phyloP scores from a whole-genome alignment of 2,329 filamentous ascomycete genomes.

The Emmonsia crescens region DNA sequence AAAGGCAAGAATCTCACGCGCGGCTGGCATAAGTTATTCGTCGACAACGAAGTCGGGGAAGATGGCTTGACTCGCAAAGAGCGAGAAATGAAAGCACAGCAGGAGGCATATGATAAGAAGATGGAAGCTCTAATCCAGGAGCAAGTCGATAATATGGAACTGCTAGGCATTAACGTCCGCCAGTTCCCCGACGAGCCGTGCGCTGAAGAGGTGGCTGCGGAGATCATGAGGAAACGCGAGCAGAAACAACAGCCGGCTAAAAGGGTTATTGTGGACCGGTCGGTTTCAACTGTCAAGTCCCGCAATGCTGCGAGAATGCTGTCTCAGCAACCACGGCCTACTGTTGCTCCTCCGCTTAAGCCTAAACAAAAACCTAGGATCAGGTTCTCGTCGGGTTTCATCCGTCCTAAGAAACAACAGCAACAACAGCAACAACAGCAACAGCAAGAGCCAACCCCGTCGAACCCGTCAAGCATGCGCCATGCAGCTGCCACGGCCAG shows the following conservation, averaged over 20 bases:
- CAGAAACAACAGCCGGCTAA: slow-evolving; percentile 19
- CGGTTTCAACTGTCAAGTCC: slow-evolving; percentile 30
- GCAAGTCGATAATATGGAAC: slow-evolving; percentile 53
- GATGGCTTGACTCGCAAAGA: slow-evolving; percentile 54
- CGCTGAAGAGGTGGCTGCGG: slow-evolving; percentile 28
- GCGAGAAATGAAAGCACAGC: slow-evolving; percentile 58
- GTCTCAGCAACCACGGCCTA: slow-evolving; percentile 20
- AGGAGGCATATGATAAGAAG: slow-evolving; percentile 50
- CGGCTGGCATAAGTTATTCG: slow-evolving; percentile 42
- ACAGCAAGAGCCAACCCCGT: slow-evolving; percentile 25
- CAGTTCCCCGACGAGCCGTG: slow-evolving; percentile 25
- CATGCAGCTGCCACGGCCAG: slow-evolving; percentile 53
- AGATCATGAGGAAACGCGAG: slow-evolving; percentile 18
- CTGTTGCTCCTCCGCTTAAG: slow-evolving; percentile 22
- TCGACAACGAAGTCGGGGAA: slow-evolving; percentile 35
- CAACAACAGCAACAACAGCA: slow-evolving; percentile 9
- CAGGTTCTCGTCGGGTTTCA: slow-evolving; percentile 24
- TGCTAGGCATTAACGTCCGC: slow-evolving; percentile 48
- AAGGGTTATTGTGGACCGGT: slow-evolving; percentile 16
- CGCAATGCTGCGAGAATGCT: slow-evolving; percentile 33
- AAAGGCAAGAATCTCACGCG: slow-evolving; percentile 43
- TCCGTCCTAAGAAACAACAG: slow-evolving; percentile 28
- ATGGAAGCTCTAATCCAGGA: slow-evolving; percentile 58
- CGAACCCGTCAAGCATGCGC: slow-evolving; percentile 44
- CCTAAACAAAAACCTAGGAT: slow-evolving; percentile 32